A percentile compares a stretch with the other conserved stretches of the same genome.
Conservation (phyloP, 495 filamentous ascomycete genomes). For the Collariella sp. region DNA sequence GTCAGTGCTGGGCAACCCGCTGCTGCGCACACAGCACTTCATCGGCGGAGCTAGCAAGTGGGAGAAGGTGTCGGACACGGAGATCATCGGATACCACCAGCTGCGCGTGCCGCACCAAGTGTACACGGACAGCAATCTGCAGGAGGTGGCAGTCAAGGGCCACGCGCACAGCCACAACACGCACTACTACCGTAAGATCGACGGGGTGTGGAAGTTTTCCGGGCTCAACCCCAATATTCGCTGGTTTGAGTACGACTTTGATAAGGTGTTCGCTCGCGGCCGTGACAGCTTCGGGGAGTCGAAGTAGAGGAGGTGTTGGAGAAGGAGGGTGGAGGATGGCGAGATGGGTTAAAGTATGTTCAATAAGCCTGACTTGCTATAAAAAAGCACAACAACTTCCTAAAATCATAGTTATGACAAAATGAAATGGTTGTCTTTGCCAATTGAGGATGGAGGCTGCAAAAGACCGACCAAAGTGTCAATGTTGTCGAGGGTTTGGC, state of each 20-base stretch:
- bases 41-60: slow-evolving; percentile 60
- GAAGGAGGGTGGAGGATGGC: background rate
- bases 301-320: background rate
- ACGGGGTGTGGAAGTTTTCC: slow-evolving; percentile 77
- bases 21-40: slow-evolving; percentile 69
- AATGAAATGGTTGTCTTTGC: no score
- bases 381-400: no score
- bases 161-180: slow-evolving; percentile 64
- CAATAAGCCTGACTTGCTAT: no score
- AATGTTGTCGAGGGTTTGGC: no score
- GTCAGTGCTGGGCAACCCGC: slow-evolving; percentile 59
- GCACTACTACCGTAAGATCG: slow-evolving; percentile 64
- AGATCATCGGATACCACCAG: slow-evolving; percentile 67
- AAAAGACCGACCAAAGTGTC: no score
- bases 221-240: slow-evolving; percentile 62
- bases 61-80: slow-evolving; percentile 59
- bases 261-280: slow-evolving; percentile 39
- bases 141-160: slow-evolving; percentile 49
- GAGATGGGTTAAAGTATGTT: background rate
- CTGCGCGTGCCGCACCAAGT: slow-evolving; percentile 63
- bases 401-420: no score
- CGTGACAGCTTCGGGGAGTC: slow-evolving; percentile 35
- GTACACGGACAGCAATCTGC: slow-evolving; percentile 47
- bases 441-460: no score
- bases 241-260: slow-evolving; percentile 66